Evolutionary conservation across 2,329 filamentous ascomycete genomes (phyloP).

Genomic region (Elsinoe fawcettii): DNA sequence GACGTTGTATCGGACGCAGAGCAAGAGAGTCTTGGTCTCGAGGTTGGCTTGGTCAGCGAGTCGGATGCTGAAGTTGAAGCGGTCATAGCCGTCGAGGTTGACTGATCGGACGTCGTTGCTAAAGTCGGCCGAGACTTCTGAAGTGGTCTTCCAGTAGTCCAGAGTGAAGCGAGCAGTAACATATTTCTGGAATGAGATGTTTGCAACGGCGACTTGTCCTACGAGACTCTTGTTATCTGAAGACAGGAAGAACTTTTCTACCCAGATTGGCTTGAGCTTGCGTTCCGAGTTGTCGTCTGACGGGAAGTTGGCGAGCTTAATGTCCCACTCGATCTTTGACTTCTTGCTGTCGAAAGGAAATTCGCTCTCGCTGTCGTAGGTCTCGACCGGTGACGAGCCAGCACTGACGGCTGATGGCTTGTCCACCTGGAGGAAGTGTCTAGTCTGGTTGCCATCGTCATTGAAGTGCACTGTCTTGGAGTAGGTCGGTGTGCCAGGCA

Average conservation of each 20-base stretch:
- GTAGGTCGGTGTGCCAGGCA: constrained; percentile 94
- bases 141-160: constrained; percentile 98
- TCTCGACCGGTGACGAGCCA: constrained; percentile 82
- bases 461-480: constrained; percentile 98
- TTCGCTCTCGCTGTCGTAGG: constrained; percentile 77
- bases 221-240: constrained; percentile 78
- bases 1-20: constrained; percentile 83
- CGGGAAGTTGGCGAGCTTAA: constrained; percentile 77
- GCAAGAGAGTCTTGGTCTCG: constrained; percentile 83
- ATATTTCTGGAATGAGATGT: constrained; percentile 79
- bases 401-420: constrained; percentile 93
- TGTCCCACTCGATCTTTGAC: constrained; percentile 70
- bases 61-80: constrained; percentile 92
- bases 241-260: constrained; percentile 83
- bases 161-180: constrained; percentile 92
- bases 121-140: constrained; percentile 85
- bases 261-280: constrained; percentile 59
- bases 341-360: constrained; percentile 69
- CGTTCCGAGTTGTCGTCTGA: constrained; percentile 52
- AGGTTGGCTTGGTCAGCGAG: constrained; percentile 84
- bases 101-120: constrained; percentile 67
- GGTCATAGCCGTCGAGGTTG: constrained; percentile 60
- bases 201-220: constrained; percentile 76
- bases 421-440: constrained; percentile 91
- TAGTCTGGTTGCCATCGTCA: constrained; percentile 88